Conservation (phyloP, 2,329 filamentous ascomycete species). For the Sclerotinia nivalis region DNA sequence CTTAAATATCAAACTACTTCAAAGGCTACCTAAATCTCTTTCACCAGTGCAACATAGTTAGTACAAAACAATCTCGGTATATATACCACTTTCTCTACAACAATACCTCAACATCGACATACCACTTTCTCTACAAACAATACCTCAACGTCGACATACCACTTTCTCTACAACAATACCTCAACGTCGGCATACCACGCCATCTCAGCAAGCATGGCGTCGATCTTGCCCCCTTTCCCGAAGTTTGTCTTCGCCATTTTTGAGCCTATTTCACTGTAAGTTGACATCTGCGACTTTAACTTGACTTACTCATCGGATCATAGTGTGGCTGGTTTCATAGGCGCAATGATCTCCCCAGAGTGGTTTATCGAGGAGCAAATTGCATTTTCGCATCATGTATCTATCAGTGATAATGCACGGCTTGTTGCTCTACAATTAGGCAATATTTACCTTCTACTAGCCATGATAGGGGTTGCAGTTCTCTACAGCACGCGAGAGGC, state of each 20-base stretch:
- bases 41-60: too few species aligned
- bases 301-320: constrained; percentile 11
- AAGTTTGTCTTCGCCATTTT: constrained; percentile 66
- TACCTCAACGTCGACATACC: neutral
- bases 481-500: constrained; percentile 64
- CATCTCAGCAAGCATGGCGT: constrained; percentile 51
- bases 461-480: constrained; percentile 63
- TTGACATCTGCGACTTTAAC: constrained; percentile 16
- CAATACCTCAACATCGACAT: neutral
- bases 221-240: constrained; percentile 63
- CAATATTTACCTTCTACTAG: constrained; percentile 68
- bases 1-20: too few species aligned
- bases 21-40: too few species aligned
- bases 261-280: constrained; percentile 30
- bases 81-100: neutral
- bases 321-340: constrained; percentile 61
- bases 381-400: constrained; percentile 42
- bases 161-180: neutral
- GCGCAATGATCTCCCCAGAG: constrained; percentile 55
- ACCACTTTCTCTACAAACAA: neutral
- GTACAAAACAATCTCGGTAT: too few species aligned
- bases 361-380: constrained; percentile 67
- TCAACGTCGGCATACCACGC: neutral
- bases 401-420: constrained; percentile 43
- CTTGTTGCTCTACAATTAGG: constrained; percentile 49